These are phyloP conservation scores for Eucalyptus polybractea DNA, from an alignment of 345 rosid species.

Conservation along the genomic window DNA sequence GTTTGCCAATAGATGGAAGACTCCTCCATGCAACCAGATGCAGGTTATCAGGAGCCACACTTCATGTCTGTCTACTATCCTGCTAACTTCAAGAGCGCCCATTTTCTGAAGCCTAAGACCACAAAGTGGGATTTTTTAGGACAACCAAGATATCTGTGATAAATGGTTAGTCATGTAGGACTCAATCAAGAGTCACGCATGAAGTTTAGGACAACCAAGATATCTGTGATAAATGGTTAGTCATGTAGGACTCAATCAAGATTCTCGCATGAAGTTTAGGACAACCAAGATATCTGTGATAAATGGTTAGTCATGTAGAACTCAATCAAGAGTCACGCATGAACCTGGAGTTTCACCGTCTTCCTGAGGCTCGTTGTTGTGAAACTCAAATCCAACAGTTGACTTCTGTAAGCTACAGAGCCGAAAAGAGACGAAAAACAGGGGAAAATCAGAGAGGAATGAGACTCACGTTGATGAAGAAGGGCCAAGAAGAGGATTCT, in stretches of 20 bases:
- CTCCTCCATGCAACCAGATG: constrained; percentile 89
- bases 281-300: neutral
- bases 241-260: neutral
- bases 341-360: neutral
- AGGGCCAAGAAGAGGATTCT: constrained; percentile 94
- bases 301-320: neutral
- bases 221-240: neutral
- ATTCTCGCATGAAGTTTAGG: neutral
- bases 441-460: neutral
- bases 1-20: constrained; percentile 68
- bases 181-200: neutral
- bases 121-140: neutral
- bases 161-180: neutral
- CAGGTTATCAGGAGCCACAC: constrained; percentile 86
- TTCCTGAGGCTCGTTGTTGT: neutral
- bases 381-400: neutral
- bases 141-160: neutral
- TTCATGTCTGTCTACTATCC: constrained; percentile 41
- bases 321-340: neutral
- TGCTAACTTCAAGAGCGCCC: constrained; percentile 64
- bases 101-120: constrained; percentile 45
- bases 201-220: neutral
- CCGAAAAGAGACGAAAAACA: neutral
- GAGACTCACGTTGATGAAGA: constrained; percentile 53
- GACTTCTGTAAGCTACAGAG: neutral